Evolutionary conservation across 305 asterid genomes (phyloP).

Genomic region (Coffea humblotiana): DNA sequence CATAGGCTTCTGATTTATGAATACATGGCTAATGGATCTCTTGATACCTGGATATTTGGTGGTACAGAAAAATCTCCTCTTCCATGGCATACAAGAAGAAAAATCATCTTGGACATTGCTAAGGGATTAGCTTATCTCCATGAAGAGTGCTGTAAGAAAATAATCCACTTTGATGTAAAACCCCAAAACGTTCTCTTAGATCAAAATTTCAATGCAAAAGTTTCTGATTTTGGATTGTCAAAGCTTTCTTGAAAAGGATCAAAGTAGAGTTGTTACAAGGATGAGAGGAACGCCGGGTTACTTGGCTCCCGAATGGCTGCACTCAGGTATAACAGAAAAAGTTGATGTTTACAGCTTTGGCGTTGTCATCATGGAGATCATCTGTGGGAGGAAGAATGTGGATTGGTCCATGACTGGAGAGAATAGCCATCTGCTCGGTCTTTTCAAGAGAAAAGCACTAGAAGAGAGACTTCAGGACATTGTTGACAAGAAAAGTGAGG

Average conservation of each 20-base stretch:
- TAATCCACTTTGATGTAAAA: conserved; percentile 30
- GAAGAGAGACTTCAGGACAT: too few species aligned
- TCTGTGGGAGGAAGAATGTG: too few species aligned
- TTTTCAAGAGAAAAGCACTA: too few species aligned
- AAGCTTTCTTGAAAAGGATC: conserved; percentile 26
- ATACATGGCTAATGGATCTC: conserved; percentile 28
- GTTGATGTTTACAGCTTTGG: too few species aligned
- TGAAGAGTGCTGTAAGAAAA: conserved; percentile 30
- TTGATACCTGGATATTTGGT: conserved; percentile 31
- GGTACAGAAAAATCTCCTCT: conserved; percentile 11
- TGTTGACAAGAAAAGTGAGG: too few species aligned
- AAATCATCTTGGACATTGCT: conserved; percentile 26
- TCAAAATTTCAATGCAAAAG: conserved; percentile 18
- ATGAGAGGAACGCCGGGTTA: too few species aligned
- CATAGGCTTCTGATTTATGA: conserved; percentile 32
- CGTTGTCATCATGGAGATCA: too few species aligned
- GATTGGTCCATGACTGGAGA: too few species aligned
- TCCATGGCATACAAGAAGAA: conserved; percentile 22
- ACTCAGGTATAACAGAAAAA: too few species aligned
- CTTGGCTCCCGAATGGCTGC: too few species aligned
- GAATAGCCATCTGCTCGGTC: too few species aligned
- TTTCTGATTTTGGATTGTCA: conserved; percentile 30
- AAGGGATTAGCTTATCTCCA: conserved; percentile 30
- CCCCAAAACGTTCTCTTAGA: conserved; percentile 28
- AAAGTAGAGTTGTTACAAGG: background rate